These are phyloP conservation scores for Chalaropsis thielavioides DNA, from an alignment of 2,329 filamentous ascomycete species.

Conservation along the genomic window DNA sequence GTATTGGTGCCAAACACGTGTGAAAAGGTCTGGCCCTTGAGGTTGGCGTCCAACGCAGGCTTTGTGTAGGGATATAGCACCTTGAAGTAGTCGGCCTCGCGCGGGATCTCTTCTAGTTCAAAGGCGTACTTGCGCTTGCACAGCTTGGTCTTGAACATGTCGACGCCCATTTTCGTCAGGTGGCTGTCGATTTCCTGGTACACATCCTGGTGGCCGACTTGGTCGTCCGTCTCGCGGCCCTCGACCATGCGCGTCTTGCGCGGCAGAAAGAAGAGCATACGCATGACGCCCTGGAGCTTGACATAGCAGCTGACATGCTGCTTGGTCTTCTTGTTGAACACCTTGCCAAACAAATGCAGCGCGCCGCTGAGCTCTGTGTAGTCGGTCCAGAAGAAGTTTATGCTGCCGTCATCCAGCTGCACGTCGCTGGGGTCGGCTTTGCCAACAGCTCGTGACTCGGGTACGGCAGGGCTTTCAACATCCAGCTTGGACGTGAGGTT, in stretches of 20 bases:
- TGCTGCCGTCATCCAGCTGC: constrained; percentile 82
- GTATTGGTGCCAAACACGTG: constrained; percentile 90
- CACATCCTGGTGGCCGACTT: constrained; percentile 75
- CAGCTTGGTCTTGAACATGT: constrained; percentile 85
- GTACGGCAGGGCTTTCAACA: constrained; percentile 51
- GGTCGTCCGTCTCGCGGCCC: constrained; percentile 57
- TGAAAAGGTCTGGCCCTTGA: constrained; percentile 77
- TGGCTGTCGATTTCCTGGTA: constrained; percentile 77
- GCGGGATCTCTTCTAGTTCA: constrained; percentile 73
- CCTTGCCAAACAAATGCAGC: constrained; percentile 89
- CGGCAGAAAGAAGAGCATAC: constrained; percentile 87
- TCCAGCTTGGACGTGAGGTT: constrained; percentile 75
- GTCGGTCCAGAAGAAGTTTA: constrained; percentile 94
- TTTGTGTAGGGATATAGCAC: constrained; percentile 86
- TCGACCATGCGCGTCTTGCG: constrained; percentile 44
- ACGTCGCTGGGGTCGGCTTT: constrained; percentile 75
- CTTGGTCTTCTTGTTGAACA: constrained; percentile 71
- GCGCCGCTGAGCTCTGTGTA: constrained; percentile 87
- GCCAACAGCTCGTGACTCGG: constrained; percentile 46
- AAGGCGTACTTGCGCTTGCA: constrained; percentile 90
- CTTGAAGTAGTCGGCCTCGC: constrained; percentile 83
- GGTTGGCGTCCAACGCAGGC: constrained; percentile 46
- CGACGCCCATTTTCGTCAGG: constrained; percentile 76
- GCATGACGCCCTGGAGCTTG: constrained; percentile 85
- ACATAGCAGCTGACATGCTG: constrained; percentile 82